phyloP scores from a whole-genome alignment of 768 basidiomycete species.

The Mycena amicta region DNA sequence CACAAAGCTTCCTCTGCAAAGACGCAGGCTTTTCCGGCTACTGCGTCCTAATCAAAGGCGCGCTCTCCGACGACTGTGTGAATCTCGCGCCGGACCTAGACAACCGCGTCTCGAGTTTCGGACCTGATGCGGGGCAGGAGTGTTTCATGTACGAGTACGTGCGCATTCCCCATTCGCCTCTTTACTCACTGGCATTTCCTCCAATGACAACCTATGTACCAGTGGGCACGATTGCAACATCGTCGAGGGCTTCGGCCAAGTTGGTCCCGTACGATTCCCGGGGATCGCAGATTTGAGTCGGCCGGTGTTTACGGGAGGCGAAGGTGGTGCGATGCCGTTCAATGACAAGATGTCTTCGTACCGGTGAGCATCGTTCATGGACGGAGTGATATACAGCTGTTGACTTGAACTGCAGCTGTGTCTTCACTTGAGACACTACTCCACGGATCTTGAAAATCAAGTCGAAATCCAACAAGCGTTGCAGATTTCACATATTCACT shows the following conservation, averaged over 20 bases:
- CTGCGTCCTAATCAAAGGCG: background rate
- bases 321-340: background rate
- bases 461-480: no score
- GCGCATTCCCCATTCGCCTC: no score
- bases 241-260: background rate
- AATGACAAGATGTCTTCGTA: background rate
- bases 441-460: no score
- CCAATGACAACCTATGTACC: no score
- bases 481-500: no score
- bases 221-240: background rate
- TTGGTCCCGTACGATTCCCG: background rate
- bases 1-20: no score
- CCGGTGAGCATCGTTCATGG: no score
- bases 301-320: background rate
- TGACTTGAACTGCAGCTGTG: no score
- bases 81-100: conserved; percentile 7
- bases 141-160: background rate
- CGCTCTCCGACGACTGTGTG: background rate
- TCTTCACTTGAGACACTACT: no score
- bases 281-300: background rate
- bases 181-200: no score
- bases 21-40: no score
- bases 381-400: no score
- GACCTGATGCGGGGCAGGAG: background rate
- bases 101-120: conserved; percentile 6